Base-by-base conservation (phyloP, 108 stramenopile species). In the Pseudonitzschia multiseries region DNA sequence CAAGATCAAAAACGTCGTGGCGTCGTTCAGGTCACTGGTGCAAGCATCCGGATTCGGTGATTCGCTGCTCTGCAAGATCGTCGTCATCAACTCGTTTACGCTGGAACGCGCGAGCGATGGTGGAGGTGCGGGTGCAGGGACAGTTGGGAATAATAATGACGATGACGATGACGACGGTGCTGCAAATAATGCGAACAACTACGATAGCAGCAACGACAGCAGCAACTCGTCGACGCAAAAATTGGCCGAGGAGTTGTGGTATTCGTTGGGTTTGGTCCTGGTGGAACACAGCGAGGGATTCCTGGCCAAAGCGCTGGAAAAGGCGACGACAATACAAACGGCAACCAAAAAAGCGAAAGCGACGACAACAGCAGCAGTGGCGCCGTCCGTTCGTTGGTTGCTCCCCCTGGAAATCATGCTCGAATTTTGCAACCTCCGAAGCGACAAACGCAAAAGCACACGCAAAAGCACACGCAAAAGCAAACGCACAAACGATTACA, bases 11-110 rank as follows among this genome's bases (percentile, higher is more conserved):
- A 65, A 71, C 3, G 64, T 86, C 2, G 41, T 81, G 14, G 64
- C 60, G 8, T 71, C 69, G 0, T 73, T 88, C 6, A 46, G 71
- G 20, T 67, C 73, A 0, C 63, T 90, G 36, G 52, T 92, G 15
- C 31, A 66, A 40, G 74, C 46, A 8, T 70, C 81, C 18, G 82
- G 82, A 2, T 83, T 89, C 59, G 71, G 90, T 41, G 93, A 94
- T 66, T 57, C 79, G 18, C 82, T 94, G 4, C 44, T 94, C 26
- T 83, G 81, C 79, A 89, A 90, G 65, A 79, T 94, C 14, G 75
- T 92, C 4, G 63, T 76, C 2, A 91, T 92, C 36, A 72, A 84
- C 51, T 82, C 82, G 12, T 94, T 87, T 75, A 77, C 85, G 53
- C 56, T 69, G 24, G 71, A 76, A 56, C 48, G 53, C 27, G 20